phyloP scores from a whole-genome alignment of 129 eudicot species.

The Flaveria sonorensis region DNA sequence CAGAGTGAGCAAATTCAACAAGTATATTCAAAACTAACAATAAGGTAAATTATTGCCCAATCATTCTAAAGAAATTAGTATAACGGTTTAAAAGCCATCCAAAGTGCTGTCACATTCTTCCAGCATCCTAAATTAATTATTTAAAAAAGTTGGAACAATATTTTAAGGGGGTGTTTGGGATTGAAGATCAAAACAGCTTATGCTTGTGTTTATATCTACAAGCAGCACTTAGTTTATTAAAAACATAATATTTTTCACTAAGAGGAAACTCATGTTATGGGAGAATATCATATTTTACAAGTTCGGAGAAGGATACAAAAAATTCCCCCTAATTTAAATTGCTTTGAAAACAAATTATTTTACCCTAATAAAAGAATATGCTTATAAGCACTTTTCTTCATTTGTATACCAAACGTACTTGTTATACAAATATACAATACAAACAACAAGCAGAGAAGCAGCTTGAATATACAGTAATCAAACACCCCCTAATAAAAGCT shows the following conservation, averaged over 20 bases:
- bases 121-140: no score
- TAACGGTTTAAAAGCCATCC: no score
- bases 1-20: neutral
- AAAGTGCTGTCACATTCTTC: no score
- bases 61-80: no score
- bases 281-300: no score
- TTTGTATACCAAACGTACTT: neutral
- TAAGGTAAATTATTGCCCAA: no score
- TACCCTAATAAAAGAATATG: neutral
- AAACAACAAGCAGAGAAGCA: neutral
- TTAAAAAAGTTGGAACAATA: no score
- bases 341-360: neutral
- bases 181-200: no score
- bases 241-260: neutral
- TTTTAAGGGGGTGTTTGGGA: no score
- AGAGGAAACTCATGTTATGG: neutral
- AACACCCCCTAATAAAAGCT: neutral
- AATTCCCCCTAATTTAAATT: neutral
- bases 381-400: neutral
- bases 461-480: neutral
- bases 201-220: no score
- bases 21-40: neutral
- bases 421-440: neutral
- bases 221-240: neutral
- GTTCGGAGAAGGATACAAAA: neutral